Conservation (phyloP, 2,329 filamentous ascomycete species). For the Aureobasidium sp. region DNA sequence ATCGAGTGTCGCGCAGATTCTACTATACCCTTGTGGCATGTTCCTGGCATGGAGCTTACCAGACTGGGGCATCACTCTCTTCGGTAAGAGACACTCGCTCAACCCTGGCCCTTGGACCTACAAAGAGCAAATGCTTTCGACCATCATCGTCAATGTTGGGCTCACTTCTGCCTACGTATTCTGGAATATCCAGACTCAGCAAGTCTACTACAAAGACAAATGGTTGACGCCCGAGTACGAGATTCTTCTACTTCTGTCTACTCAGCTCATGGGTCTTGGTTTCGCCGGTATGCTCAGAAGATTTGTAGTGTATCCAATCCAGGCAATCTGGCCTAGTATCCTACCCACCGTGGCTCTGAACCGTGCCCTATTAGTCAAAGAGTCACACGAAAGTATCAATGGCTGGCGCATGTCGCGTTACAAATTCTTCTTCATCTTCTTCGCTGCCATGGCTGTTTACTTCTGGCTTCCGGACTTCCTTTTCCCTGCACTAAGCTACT, state of each 20-base stretch:
- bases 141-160: slow-evolving; percentile 30
- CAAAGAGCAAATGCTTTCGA: slow-evolving; percentile 62
- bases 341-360: slow-evolving; percentile 93
- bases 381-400: slow-evolving; percentile 87
- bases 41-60: slow-evolving; percentile 79
- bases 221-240: slow-evolving; percentile 74
- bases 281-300: slow-evolving; percentile 84
- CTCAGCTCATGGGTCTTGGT: slow-evolving; percentile 86
- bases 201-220: slow-evolving; percentile 8
- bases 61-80: slow-evolving; percentile 43
- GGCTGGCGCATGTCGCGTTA: slow-evolving; percentile 80
- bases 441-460: slow-evolving; percentile 75
- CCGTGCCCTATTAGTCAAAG: slow-evolving; percentile 78
- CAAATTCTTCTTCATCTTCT: slow-evolving; percentile 77
- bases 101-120: slow-evolving; percentile 48
- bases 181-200: neutral
- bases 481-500: slow-evolving; percentile 87
- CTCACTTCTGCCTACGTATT: slow-evolving; percentile 3
- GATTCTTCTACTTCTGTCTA: slow-evolving; percentile 83
- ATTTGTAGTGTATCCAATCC: slow-evolving; percentile 83
- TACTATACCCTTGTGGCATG: slow-evolving; percentile 84
- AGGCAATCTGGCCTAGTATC: slow-evolving; percentile 93
- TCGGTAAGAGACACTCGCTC: slow-evolving; percentile 40
- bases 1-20: slow-evolving; percentile 56
- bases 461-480: slow-evolving; percentile 88